Base-by-base conservation (phyloP, 495 filamentous ascomycete species). In the Xylaria scruposa region DNA sequence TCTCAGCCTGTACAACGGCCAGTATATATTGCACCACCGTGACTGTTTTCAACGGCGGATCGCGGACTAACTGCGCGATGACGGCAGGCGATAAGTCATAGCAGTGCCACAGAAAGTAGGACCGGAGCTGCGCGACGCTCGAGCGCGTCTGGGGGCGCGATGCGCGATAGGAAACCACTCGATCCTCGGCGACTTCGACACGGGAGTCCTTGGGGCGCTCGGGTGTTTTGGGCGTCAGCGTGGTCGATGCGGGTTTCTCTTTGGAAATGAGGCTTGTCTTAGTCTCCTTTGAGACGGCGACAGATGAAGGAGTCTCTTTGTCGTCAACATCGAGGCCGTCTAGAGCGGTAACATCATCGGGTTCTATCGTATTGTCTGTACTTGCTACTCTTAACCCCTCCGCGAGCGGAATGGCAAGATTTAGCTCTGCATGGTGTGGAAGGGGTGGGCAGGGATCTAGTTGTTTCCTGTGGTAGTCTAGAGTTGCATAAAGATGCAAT, bases 361-460 rank as follows among this genome's bases (percentile, higher is more conserved):
- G 33, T 51, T 73, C 70, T 15, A 72, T 6, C 0, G 72, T 63
- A 15, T 77, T 73, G 33, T 75, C 72, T 24, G 64, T 49, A 12
- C 68, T 42, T n/a, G 78, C 74, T 3, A 71, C 62, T 19, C 78
- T 74, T 17, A 78, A 67, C 0, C 79, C 83, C 46, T 84, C 76
- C 7, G 83, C 81, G 7, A 88, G 71, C 1, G 83, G 80, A 72
- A 94, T 92, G 0, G 91, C 88, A 5, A 86, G 73, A 71, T 90
- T 85, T 9, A 89, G 78, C 69, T 96, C 92, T 15, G 90, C 92
- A 73, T 88, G 85, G 58, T 82, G 75, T 3, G 94, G 94, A 4
- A 89, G 83, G 13, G 91, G 92, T 26, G 94, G 94, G 3, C 82
- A 82, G 19, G 94, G 93, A 47, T 88, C 76, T 67, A 97, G 84